Evolutionary conservation across 1,284 basidiomycete genomes (phyloP).

Genomic region (Phylloboletellus chloephorus): DNA sequence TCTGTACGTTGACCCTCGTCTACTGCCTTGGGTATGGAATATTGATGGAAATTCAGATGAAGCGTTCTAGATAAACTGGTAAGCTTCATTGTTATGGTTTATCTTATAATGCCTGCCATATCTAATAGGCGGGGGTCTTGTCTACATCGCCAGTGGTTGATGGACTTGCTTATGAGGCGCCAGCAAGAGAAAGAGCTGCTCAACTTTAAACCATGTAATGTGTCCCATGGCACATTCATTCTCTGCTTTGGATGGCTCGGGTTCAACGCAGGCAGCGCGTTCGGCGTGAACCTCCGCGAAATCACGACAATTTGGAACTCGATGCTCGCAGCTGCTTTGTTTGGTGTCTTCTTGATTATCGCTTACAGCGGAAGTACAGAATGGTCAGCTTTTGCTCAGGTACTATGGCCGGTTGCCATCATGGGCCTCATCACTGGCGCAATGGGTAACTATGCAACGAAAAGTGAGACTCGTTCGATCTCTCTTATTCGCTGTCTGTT

Average conservation of each 20-base stretch:
- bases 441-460: slow-evolving; percentile 84
- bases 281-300: slow-evolving; percentile 87
- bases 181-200: slow-evolving; percentile 76
- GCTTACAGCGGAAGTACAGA: slow-evolving; percentile 74
- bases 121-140: slow-evolving; percentile 74
- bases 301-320: slow-evolving; percentile 86
- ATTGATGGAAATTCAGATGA: slow-evolving; percentile 84
- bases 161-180: slow-evolving; percentile 78
- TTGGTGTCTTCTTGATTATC: slow-evolving; percentile 88
- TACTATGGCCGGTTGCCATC: slow-evolving; percentile 77
- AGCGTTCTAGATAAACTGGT: slow-evolving; percentile 87
- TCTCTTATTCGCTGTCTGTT: slow-evolving; percentile 5
- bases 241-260: slow-evolving; percentile 88
- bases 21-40: slow-evolving; percentile 82
- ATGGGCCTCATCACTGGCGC: slow-evolving; percentile 74
- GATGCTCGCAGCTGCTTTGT: slow-evolving; percentile 72
- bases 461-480: slow-evolving; percentile 47
- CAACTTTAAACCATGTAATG: slow-evolving; percentile 92
- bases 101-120: not conserved
- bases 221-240: slow-evolving; percentile 83
- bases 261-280: slow-evolving; percentile 75
- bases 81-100: slow-evolving; percentile 12
- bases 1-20: slow-evolving; percentile 83
- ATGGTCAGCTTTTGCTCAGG: slow-evolving; percentile 87
- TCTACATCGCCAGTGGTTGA: slow-evolving; percentile 89